A percentile compares a stretch with the other conserved stretches of the same genome.
These are phyloP conservation scores for Ceratocystis papillata DNA, from an alignment of 2,329 filamentous ascomycete genomes.

Conservation along the genomic window DNA sequence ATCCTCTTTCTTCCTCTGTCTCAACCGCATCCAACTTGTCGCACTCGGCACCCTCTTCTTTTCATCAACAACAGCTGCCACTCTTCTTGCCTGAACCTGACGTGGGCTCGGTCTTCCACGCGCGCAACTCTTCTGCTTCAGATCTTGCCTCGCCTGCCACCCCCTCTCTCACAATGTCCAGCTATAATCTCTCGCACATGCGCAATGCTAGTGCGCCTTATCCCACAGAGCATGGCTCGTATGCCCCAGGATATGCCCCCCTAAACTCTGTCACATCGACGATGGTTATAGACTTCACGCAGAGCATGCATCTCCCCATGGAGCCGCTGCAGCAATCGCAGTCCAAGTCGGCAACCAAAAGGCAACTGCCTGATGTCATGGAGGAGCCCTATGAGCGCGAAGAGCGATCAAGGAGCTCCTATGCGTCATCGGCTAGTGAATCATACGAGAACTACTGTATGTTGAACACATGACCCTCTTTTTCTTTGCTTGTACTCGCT, in stretches of 20 bases:
- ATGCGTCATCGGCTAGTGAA: constrained; percentile 37
- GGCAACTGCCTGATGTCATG: constrained; percentile 66
- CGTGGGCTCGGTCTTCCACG: constrained; percentile 36
- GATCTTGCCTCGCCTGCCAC: constrained; percentile 60
- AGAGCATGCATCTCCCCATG: constrained; percentile 9
- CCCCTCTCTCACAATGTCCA: constrained; percentile 38
- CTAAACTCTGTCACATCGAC: constrained; percentile 13
- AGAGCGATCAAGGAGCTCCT: constrained; percentile 38
- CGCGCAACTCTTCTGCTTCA: constrained; percentile 48
- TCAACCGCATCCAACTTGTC: constrained; percentile 10
- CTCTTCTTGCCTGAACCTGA: constrained; percentile 29
- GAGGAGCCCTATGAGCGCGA: constrained; percentile 70
- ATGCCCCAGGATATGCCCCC: constrained; percentile 39
- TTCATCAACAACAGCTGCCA: constrained; percentile 16
- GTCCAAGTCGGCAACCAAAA: constrained; percentile 42
- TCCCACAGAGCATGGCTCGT: constrained; percentile 48
- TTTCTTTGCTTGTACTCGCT: constrained; percentile 16
- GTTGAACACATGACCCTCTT: constrained; percentile 39
- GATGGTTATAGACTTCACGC: constrained; percentile 27
- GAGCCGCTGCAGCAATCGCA: constrained; percentile 27
- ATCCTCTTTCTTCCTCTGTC: constrained; percentile 14
- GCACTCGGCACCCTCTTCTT: constrained; percentile 19
- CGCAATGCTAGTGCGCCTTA: constrained; percentile 66
- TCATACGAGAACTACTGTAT: constrained; percentile 59
- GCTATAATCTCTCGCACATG: constrained; percentile 32